phyloP scores from a whole-genome alignment of 2,329 filamentous ascomycete species.

The Aspergillus persii region DNA sequence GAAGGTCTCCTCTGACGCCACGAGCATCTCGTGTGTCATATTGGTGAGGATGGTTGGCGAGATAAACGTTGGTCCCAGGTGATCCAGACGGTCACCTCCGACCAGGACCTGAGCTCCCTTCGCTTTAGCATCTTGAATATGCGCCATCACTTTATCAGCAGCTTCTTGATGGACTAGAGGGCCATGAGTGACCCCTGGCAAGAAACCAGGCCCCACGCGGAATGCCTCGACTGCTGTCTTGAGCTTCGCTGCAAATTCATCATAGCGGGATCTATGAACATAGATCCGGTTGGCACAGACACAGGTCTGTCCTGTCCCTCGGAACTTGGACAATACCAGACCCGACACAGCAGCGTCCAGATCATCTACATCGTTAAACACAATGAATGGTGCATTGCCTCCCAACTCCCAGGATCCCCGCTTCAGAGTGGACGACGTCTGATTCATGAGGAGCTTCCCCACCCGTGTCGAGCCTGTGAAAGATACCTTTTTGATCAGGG shows the following conservation, averaged over 20 bases:
- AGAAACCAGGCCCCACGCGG: conserved; percentile 38
- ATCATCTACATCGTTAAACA: conserved; percentile 76
- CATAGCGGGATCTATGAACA: conserved; percentile 48
- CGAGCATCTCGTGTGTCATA: conserved; percentile 76
- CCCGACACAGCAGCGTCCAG: conserved; percentile 76
- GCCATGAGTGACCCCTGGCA: conserved; percentile 40
- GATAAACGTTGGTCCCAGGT: conserved; percentile 79
- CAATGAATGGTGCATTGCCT: conserved; percentile 90
- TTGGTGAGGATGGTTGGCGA: conserved; percentile 81
- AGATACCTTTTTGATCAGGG: conserved; percentile 80
- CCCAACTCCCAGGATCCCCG: conserved; percentile 83
- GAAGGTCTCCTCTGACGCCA: conserved; percentile 85
- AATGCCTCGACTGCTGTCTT: conserved; percentile 47
- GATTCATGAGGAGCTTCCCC: conserved; percentile 77
- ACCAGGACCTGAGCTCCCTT: conserved; percentile 71
- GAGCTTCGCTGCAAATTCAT: conserved; percentile 53
- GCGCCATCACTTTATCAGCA: conserved; percentile 64
- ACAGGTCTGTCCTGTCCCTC: conserved; percentile 88
- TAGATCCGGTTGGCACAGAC: conserved; percentile 66
- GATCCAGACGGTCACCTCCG: conserved; percentile 68
- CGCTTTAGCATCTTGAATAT: conserved; percentile 71
- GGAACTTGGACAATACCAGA: conserved; percentile 81
- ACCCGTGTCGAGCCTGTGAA: conserved; percentile 74
- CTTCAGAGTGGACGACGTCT: conserved; percentile 76
- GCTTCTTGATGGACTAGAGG: conserved; percentile 66